Evolutionary conservation across 2,329 filamentous ascomycete species (phyloP).

Genomic region (Xylariales sp.): DNA sequence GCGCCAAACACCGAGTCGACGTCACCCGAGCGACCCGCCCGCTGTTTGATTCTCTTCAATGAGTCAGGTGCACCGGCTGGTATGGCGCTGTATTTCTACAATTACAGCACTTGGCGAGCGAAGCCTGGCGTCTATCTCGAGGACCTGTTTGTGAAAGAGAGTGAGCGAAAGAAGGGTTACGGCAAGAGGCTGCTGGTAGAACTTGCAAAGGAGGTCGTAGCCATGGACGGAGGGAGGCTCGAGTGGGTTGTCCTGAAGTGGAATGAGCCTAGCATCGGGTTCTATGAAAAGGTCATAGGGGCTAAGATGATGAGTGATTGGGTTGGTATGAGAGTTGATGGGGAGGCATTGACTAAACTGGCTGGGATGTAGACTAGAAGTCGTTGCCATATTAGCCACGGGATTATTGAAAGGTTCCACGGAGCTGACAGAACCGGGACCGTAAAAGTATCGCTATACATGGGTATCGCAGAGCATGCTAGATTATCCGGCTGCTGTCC

Average conservation of each 20-base stretch:
- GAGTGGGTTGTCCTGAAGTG: slow-evolving; percentile 92
- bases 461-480: too few species aligned
- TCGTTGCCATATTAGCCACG: too few species aligned
- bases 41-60: slow-evolving; percentile 65
- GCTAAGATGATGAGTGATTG: slow-evolving; percentile 65
- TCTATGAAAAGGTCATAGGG: slow-evolving; percentile 73
- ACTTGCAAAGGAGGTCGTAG: slow-evolving; percentile 73
- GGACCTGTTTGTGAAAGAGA: slow-evolving; percentile 77
- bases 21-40: slow-evolving; percentile 58
- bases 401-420: too few species aligned
- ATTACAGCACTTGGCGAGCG: slow-evolving; percentile 91
- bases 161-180: slow-evolving; percentile 70
- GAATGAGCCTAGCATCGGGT: slow-evolving; percentile 86
- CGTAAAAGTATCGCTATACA: too few species aligned
- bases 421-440: too few species aligned
- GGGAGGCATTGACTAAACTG: slow-evolving; percentile 57
- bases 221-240: slow-evolving; percentile 67
- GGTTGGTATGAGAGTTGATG: slow-evolving; percentile 71
- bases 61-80: slow-evolving; percentile 51
- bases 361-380: slow-evolving; percentile 40
- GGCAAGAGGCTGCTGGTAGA: slow-evolving; percentile 70
- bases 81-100: slow-evolving; percentile 92
- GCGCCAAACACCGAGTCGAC: slow-evolving; percentile 48
- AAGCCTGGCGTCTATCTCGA: slow-evolving; percentile 87
- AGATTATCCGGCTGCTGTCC: too few species aligned